Percentiles rank a stretch among this genome's conserved stretches.
Evolutionary conservation across 2,329 filamentous ascomycete genomes (phyloP).

Genomic region (Colletotrichum salicis): DNA sequence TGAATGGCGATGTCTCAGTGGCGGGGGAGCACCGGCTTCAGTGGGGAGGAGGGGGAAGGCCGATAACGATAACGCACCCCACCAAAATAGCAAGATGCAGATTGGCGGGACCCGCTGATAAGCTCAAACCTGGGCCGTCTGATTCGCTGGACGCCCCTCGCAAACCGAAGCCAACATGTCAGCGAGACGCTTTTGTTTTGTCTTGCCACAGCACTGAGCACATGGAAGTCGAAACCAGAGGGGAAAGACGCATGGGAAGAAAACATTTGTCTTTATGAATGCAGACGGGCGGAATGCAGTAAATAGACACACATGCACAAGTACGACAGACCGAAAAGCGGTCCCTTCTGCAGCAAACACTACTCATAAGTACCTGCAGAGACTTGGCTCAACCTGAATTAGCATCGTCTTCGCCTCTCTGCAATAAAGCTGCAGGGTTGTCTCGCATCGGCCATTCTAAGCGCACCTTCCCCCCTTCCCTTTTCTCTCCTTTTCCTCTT

Average conservation of each 20-base stretch:
- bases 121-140: slow-evolving; percentile 19
- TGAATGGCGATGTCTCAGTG: background rate
- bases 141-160: slow-evolving; percentile 23
- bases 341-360: background rate
- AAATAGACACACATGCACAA: background rate
- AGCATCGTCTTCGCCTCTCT: slow-evolving; percentile 18
- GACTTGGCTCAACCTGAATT: background rate
- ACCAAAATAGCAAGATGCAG: slow-evolving; percentile 6
- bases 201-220: background rate
- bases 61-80: slow-evolving; percentile 29
- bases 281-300: background rate
- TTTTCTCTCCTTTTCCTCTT: background rate
- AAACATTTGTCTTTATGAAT: background rate
- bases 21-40: background rate
- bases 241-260: background rate
- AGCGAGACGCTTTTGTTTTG: background rate
- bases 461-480: background rate
- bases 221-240: background rate
- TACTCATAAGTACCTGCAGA: background rate
- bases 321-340: background rate
- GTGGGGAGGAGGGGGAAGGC: slow-evolving; percentile 10
- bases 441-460: background rate
- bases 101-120: slow-evolving; percentile 23
- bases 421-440: slow-evolving; percentile 29
- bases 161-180: background rate